phyloP scores from a whole-genome alignment of 371 early-diverging fungal genomes.

The Mucor circinelloides region DNA sequence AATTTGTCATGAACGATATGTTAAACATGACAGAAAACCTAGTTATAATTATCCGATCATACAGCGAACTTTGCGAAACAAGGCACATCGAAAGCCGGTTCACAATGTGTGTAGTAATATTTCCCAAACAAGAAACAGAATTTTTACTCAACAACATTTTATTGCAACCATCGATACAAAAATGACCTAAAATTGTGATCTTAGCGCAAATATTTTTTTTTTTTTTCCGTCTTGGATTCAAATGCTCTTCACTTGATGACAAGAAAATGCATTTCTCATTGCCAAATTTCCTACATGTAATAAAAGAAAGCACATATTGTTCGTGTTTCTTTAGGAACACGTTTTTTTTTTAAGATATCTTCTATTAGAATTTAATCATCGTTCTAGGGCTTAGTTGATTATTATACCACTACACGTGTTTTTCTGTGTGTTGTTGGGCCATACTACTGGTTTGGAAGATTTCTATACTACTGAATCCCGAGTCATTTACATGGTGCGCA shows the following conservation, averaged over 20 bases:
- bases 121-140: background rate
- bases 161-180: background rate
- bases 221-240: background rate
- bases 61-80: background rate
- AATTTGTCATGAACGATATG: background rate
- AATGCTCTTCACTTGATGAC: background rate
- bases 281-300: background rate
- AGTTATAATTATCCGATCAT: background rate
- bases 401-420: background rate
- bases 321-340: background rate
- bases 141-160: background rate
- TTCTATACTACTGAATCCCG: background rate
- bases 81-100: background rate
- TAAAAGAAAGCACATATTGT: background rate
- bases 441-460: background rate
- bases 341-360: background rate
- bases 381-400: background rate
- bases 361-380: background rate
- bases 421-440: background rate
- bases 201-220: background rate
- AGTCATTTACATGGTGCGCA: background rate
- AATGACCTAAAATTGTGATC: background rate
- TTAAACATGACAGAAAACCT: background rate
- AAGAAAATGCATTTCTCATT: background rate
- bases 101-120: background rate